Percentiles rank a stretch among this genome's conserved stretches.
Evolutionary conservation across 768 basidiomycete genomes (phyloP).

Genomic region (Strobilomyces dryophilus): DNA sequence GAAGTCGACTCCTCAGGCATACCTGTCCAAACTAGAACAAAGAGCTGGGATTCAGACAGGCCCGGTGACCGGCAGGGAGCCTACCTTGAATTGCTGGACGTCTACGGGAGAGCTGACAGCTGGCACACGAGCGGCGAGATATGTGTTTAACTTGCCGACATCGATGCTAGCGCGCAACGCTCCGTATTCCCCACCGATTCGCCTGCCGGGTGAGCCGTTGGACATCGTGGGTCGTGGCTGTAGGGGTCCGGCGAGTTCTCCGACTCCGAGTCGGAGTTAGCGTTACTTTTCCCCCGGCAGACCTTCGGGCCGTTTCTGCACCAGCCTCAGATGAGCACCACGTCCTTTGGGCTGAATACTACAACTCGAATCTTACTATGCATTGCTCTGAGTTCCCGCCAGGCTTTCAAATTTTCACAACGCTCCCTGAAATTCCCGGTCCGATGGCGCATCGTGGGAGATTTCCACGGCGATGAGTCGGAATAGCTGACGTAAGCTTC

Average conservation of each 20-base stretch:
- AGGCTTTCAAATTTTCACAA: too few relatives aligned
- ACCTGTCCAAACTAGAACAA: slow-evolving; percentile 84
- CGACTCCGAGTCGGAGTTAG: too few relatives aligned
- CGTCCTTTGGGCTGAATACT: neutral
- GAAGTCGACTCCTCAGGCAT: slow-evolving; percentile 15
- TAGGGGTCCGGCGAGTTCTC: too few relatives aligned
- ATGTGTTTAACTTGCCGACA: slow-evolving; percentile 56
- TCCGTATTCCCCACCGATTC: slow-evolving; percentile 74
- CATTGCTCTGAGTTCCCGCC: neutral
- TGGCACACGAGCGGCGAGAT: slow-evolving; percentile 55
- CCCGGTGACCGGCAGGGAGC: slow-evolving; percentile 18
- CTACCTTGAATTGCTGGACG: slow-evolving; percentile 91
- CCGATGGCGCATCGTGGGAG: slow-evolving; percentile 4
- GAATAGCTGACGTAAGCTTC: slow-evolving; percentile 26
- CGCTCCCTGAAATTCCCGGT: neutral
- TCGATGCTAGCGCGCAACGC: slow-evolving; percentile 69
- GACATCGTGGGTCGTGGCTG: too few relatives aligned
- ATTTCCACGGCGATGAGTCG: slow-evolving; percentile 6
- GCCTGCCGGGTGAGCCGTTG: slow-evolving; percentile 30
- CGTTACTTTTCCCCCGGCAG: too few relatives aligned
- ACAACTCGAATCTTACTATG: neutral
- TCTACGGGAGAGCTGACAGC: slow-evolving; percentile 59
- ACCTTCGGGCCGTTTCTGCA: too few relatives aligned
- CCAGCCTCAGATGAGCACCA: too few relatives aligned
- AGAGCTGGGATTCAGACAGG: neutral